Evolutionary conservation across 139 green algal species (phyloP).

Genomic region (Deuterostichococcus epilithicus): DNA sequence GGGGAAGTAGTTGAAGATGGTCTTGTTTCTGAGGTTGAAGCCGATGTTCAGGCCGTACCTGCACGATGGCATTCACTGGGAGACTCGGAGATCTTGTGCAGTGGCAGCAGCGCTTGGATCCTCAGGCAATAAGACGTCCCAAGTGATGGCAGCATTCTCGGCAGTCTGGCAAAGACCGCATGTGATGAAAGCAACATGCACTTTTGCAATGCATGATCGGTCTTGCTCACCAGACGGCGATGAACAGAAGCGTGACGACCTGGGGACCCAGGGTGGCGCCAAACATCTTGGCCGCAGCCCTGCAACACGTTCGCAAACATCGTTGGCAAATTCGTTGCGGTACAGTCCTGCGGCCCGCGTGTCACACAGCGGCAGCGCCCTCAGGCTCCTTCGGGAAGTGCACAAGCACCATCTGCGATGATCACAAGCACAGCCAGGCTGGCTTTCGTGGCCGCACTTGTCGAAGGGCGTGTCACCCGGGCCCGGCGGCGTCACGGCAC

Average conservation of each 20-base stretch:
- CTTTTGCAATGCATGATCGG: neutral
- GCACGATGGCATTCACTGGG: neutral
- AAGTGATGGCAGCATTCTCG: no score
- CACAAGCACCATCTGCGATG: no score
- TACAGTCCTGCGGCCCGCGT: no score
- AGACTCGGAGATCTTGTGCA: neutral
- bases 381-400: no score
- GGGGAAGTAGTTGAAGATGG: slow-evolving; percentile 99
- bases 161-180: neutral
- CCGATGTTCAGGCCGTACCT: slow-evolving; percentile 96
- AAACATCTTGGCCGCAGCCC: slow-evolving; percentile 64
- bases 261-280: slow-evolving; percentile 54
- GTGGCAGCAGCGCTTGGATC: neutral
- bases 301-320: no score
- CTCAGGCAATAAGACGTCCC: neutral
- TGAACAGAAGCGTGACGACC: slow-evolving; percentile 76
- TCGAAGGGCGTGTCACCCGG: no score
- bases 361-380: no score
- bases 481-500: no score
- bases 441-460: no score
- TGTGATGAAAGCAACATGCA: neutral
- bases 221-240: slow-evolving; percentile 69
- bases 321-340: no score
- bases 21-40: slow-evolving; percentile 99
- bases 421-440: no score